Evolutionary conservation across 2,329 filamentous ascomycete genomes (phyloP).

Genomic region (Zasmidium cellare): DNA sequence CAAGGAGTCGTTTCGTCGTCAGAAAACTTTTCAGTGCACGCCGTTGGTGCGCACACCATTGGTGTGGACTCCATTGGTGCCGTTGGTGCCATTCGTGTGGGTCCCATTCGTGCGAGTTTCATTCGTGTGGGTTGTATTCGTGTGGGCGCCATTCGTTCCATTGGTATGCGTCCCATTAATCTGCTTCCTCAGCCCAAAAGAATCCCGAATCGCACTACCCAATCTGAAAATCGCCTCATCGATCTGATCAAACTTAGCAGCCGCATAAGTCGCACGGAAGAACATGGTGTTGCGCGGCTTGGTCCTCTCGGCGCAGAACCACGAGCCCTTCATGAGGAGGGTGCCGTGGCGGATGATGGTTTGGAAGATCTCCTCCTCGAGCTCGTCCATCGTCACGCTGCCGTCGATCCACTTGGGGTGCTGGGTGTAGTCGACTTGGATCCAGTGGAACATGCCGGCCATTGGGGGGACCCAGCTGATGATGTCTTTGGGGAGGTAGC

Average conservation of each 20-base stretch:
- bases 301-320: conserved; percentile 79
- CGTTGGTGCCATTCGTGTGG: conserved; percentile 2
- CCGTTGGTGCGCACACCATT: too few species aligned
- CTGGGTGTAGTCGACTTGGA: conserved; percentile 64
- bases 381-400: conserved; percentile 55
- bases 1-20: neutral
- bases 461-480: conserved; percentile 77
- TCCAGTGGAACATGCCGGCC: conserved; percentile 94
- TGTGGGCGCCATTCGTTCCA: neutral
- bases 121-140: conserved; percentile 13
- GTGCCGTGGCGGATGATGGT: conserved; percentile 73
- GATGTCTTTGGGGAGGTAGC: conserved; percentile 70
- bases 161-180: neutral
- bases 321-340: conserved; percentile 79
- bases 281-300: conserved; percentile 65
- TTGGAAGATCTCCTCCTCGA: conserved; percentile 88
- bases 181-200: conserved; percentile 49
- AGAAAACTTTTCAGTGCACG: too few species aligned
- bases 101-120: neutral
- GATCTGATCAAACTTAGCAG: conserved; percentile 60
- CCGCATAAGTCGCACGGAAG: conserved; percentile 87
- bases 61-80: neutral
- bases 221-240: conserved; percentile 61
- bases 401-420: conserved; percentile 59
- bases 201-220: conserved; percentile 67